Evolutionary conservation across 78 protist genomes (phyloP), one percentile per base, ranked within the genome.

Genomic region (Dictyostelium discoideum): DNA sequence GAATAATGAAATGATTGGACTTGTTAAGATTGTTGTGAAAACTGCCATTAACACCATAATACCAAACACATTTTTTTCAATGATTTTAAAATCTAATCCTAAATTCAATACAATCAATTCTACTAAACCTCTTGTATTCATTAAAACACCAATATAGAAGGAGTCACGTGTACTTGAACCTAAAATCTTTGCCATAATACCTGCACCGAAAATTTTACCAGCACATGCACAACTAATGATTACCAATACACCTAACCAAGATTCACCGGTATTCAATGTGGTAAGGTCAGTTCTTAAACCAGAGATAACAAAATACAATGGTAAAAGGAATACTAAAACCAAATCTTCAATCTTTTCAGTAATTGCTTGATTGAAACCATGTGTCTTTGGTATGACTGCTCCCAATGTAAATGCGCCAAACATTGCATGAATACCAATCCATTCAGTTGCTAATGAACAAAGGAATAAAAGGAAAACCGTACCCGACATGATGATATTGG

Each of bases 71-170:
- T 93, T 20, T 7, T 39, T 69, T 20, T 82, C 14, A 24, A 96
- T 85, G 42, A 93, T 78, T 1, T 84, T 76, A 24, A 84, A 86
- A 60, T 96, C 95, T 24, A 96, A 67, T 10, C 97, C 97, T 9
- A 96, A 42, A 82, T 96, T 96, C 44, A 96, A 76, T 39, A 96
- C 96, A 24, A 96, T 93, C 74, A 96, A 54, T 84, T 96, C 97
- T 3, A 93, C 97, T 26, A 96, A 77, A 20, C 97, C 96, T 78
- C 90, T 76, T 0, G 97, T 96, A 50, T 96, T 96, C 97, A 96
- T 96, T 2, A 96, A 85, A 20, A 96, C 42, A 65, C 96, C 97
- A 14, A 93, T 78, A 26, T 65, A 74, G 40, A 92, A 80, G 37
- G 96, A 77, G 20, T 96, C 96, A 76, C 92, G 54, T 13, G 26